Percentiles rank a stretch among this genome's conserved stretches.
Conservation (phyloP, 2,329 filamentous ascomycete genomes). For the Cadophora malorum region DNA sequence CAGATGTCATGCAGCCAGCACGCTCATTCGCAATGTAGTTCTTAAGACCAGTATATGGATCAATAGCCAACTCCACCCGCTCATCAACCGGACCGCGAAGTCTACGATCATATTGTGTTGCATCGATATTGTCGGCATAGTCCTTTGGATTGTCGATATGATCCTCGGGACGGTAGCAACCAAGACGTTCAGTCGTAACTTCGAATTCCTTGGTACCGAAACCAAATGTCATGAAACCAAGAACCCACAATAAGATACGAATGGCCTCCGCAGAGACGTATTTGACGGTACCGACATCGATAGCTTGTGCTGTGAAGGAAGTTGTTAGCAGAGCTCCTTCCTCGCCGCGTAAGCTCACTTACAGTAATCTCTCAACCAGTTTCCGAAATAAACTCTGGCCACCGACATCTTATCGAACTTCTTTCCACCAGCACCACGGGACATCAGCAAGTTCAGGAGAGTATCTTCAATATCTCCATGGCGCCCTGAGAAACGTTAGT, state of each 20-base stretch:
- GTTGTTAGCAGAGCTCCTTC: constrained; percentile 3
- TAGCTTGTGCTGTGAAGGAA: constrained; percentile 68
- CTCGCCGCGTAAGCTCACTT: constrained; percentile 23
- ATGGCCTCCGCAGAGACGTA: constrained; percentile 90
- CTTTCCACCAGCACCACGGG: constrained; percentile 68
- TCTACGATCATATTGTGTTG: constrained; percentile 78
- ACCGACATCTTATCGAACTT: constrained; percentile 90
- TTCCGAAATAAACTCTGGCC: constrained; percentile 92
- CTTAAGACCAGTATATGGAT: constrained; percentile 80
- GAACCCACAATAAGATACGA: constrained; percentile 83
- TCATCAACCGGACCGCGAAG: constrained; percentile 86
- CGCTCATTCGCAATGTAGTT: constrained; percentile 93
- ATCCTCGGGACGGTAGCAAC: constrained; percentile 61
- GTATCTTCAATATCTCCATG: constrained; percentile 95
- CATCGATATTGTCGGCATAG: constrained; percentile 89
- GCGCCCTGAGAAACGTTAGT: constrained; percentile 60
- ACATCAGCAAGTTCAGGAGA: constrained; percentile 73
- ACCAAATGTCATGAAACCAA: constrained; percentile 89
- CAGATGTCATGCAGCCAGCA: constrained; percentile 80
- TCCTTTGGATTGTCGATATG: constrained; percentile 82
- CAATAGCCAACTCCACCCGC: constrained; percentile 76
- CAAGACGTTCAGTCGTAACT: constrained; percentile 78
- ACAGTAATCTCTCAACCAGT: constrained; percentile 91
- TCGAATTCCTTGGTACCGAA: constrained; percentile 86
- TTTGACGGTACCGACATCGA: constrained; percentile 92